Evolutionary conservation across 768 basidiomycete genomes (phyloP), one percentile per base, ranked within the genome.

Genomic region (Boletus patriciae): DNA sequence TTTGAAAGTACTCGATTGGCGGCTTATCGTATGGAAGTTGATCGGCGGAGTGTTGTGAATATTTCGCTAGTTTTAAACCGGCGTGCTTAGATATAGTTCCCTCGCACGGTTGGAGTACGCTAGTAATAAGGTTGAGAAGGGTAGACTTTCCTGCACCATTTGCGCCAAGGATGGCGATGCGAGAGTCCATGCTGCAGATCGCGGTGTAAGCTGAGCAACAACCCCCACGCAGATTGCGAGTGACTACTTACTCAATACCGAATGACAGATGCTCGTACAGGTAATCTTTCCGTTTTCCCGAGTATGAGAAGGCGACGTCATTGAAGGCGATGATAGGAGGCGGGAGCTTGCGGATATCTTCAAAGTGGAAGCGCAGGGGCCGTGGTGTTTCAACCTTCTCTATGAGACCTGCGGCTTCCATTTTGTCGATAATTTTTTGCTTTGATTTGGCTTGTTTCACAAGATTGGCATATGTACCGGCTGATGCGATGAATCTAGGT

Each of bases 381-480:
- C 83, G 85, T 36, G 82, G 80, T 4, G 72, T 71, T 69, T 95
- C 93, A 56, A 97, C 77, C 77, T 93, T 94, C 75, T 99, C 93
- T 69, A 99, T 82, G 42, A 99, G 81, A 60, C 96, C 96, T 15
- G 95, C 96, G 27, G 96, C 96, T 80, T 99, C 97, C 96, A 99
- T 99, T 84, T 99, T 99, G 81, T 99, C 96, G 75, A 99, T 96
- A 61, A 99, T 98, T 83, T 99, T 99, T 75, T 99, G 96, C 74
- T 99, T 99, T 49, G 95, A 98, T 78, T 99, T 98, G 64, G 96
- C 96, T 75, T 99, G 96, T 68, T 88, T 92, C 66, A 99, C 96
- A 63, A 99, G 84, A 74, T 99, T 99, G 64, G 96, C 97, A 71
- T 98, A 99, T 36, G 96, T 99, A 84, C 96, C 96, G 36, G 96